Evolutionary conservation across 2,329 filamentous ascomycete species (phyloP).

Genomic region (Aspergillus novoparasiticus): DNA sequence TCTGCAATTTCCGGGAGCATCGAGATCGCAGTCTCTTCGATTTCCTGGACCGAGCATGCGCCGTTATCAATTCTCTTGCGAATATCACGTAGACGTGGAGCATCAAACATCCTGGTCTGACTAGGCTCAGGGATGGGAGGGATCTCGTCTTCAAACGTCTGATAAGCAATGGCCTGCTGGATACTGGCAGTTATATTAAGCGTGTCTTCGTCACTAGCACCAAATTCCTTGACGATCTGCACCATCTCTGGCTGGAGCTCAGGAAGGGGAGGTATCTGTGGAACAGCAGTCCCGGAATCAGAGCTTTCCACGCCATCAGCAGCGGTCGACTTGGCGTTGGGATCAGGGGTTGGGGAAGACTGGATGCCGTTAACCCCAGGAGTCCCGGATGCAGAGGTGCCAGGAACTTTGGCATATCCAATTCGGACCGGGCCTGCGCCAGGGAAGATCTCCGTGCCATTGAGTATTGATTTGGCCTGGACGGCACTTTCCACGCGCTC

Average conservation of each 20-base stretch:
- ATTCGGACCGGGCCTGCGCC: constrained; percentile 93
- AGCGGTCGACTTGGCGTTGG: constrained; percentile 55
- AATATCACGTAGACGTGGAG: constrained; percentile 91
- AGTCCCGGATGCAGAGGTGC: constrained; percentile 74
- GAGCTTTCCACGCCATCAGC: constrained; percentile 33
- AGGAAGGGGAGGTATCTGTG: constrained; percentile 68
- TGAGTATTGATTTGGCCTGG: constrained; percentile 81
- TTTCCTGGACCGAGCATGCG: constrained; percentile 79
- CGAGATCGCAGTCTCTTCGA: constrained; percentile 85
- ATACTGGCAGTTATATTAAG: constrained; percentile 72
- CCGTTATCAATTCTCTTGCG: constrained; percentile 97
- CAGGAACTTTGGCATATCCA: constrained; percentile 95
- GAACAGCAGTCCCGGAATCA: constrained; percentile 38
- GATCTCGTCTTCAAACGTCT: constrained; percentile 76
- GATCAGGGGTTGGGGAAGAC: constrained; percentile 88
- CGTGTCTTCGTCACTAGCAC: constrained; percentile 77
- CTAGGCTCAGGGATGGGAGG: constrained; percentile 86
- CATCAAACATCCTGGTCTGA: constrained; percentile 87
- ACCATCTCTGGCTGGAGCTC: constrained; percentile 83
- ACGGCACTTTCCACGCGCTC: constrained; percentile 89
- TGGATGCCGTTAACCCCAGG: constrained; percentile 86
- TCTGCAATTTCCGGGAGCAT: constrained; percentile 98
- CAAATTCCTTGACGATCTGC: constrained; percentile 85
- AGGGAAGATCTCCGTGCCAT: constrained; percentile 97
- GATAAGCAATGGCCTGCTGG: constrained; percentile 74